These are phyloP conservation scores for Suillus hirtellus DNA, from an alignment of 768 basidiomycete species.

Conservation along the genomic window DNA sequence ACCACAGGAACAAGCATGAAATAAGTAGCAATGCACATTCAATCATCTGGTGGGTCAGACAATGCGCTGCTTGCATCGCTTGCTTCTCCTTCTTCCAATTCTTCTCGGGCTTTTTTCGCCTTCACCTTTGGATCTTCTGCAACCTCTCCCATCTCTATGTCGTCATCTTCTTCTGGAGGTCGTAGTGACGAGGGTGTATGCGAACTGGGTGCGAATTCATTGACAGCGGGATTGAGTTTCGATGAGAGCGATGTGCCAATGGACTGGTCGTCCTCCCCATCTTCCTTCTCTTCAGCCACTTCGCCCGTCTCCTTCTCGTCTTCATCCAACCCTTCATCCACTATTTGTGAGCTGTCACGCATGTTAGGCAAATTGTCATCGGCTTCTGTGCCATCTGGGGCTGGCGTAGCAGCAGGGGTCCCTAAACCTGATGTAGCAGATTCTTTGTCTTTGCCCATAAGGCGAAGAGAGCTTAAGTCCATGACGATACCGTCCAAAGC, in stretches of 20 bases:
- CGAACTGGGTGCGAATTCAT: constrained; percentile 33
- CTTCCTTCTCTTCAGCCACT: constrained; percentile 37
- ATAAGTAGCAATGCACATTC: constrained; percentile 18
- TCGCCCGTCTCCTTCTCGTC: constrained; percentile 47
- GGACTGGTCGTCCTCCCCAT: constrained; percentile 38
- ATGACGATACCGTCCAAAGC: constrained; percentile 66
- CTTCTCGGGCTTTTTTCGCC: constrained; percentile 59
- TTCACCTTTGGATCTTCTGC: constrained; percentile 62
- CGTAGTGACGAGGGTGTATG: constrained; percentile 32
- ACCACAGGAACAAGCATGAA: constrained; percentile 21
- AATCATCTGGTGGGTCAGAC: constrained; percentile 72
- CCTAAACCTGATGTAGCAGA: constrained; percentile 39
- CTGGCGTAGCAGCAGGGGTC: constrained; percentile 50
- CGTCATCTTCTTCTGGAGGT: constrained; percentile 46
- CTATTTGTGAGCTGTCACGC: constrained; percentile 14
- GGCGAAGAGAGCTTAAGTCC: constrained; percentile 60
- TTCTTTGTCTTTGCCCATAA: constrained; percentile 70
- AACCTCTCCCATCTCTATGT: constrained; percentile 92
- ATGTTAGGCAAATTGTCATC: constrained; percentile 15
- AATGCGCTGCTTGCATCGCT: constrained; percentile 78
- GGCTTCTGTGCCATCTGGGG: constrained; percentile 37
- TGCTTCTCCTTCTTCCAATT: constrained; percentile 85
- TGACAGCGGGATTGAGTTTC: constrained; percentile 34
- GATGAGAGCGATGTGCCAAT: constrained; percentile 28
- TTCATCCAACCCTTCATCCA: constrained; percentile 33